Evolutionary conservation across 192 early-diverging fungal species (phyloP), one percentile per base, ranked within the genome.

Genomic region (Diversispora eburnea): DNA sequence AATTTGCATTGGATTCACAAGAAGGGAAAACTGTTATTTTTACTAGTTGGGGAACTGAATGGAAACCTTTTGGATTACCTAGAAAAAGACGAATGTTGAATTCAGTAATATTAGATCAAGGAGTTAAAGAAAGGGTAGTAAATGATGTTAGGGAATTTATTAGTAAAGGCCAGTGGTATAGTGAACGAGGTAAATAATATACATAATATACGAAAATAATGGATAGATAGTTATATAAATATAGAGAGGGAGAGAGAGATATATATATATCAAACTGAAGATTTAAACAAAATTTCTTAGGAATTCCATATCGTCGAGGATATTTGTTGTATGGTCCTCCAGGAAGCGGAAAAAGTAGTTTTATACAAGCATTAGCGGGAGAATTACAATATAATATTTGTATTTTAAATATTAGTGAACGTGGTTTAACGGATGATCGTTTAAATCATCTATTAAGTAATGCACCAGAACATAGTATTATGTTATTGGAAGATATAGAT

Each of bases 1-100:
- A 82, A 57, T 78, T 89, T 65, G 95, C 97, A 13, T 78, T 99
- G 57, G 81, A 88, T 67, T 91, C 93, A 73, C 93, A 97, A 80
- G 92, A 94, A 67, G 97, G 97, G 20, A 95, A 96, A 70, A 98
- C 94, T 3, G 97, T 99, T 41, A 86, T 99, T 55, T 98, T 95
- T 81, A 95, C 95, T 2, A 92, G 90, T 51, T 97, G 89, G 83
- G 97, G 97, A 0, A 91, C 93, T 6, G 97, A 99, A 73, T 99
- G 97, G 97, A 83, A 95, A 67, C 94, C 94, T 3, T 98, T 99
- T 84, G 97, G 97, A 4, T 83, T 93, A 73, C 97, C 97, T 9
- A 83, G 97, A 52, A 90, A 89, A 79, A 77, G 87, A n/a, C 78
- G 93, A 62, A 76, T 88, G 51, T 73, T 94, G 41, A 79, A 86